phyloP scores from a whole-genome alignment of 176 grass and related monocot genomes.

The Cenchrus purpureus region DNA sequence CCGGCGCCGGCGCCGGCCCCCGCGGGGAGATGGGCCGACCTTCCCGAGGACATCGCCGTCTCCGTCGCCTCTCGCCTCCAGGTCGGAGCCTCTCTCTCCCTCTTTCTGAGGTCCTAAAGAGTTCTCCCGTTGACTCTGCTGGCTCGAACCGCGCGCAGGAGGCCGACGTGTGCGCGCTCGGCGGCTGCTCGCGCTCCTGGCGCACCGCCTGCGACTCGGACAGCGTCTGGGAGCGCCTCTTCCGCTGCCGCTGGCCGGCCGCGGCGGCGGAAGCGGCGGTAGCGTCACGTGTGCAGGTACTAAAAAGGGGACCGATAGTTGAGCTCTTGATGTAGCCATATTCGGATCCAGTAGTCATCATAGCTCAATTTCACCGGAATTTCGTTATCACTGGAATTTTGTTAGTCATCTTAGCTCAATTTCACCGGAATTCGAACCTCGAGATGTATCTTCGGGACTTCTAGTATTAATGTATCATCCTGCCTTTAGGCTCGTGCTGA shows the following conservation, averaged over 20 bases:
- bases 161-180: conserved; percentile 66
- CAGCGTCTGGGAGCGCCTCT: conserved; percentile 69
- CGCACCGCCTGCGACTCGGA: conserved; percentile 56
- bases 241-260: conserved; percentile 60
- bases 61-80: conserved; percentile 54
- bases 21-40: conserved; percentile 40
- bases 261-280: background rate
- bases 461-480: background rate
- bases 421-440: background rate
- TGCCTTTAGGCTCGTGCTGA: background rate
- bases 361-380: background rate
- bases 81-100: conserved; percentile 19
- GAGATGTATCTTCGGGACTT: background rate
- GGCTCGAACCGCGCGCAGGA: conserved; percentile 45
- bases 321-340: background rate
- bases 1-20: background rate
- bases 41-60: conserved; percentile 57
- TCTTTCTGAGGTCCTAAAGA: background rate
- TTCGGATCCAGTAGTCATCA: background rate
- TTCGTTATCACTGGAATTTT: background rate
- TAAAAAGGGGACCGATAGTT: background rate
- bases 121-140: conserved; percentile 25
- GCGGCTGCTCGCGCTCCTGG: conserved; percentile 63
- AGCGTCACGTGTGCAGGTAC: conserved; percentile 31
- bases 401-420: background rate